Conservation (phyloP, 495 filamentous ascomycete species). For the Tuber magnatum region DNA sequence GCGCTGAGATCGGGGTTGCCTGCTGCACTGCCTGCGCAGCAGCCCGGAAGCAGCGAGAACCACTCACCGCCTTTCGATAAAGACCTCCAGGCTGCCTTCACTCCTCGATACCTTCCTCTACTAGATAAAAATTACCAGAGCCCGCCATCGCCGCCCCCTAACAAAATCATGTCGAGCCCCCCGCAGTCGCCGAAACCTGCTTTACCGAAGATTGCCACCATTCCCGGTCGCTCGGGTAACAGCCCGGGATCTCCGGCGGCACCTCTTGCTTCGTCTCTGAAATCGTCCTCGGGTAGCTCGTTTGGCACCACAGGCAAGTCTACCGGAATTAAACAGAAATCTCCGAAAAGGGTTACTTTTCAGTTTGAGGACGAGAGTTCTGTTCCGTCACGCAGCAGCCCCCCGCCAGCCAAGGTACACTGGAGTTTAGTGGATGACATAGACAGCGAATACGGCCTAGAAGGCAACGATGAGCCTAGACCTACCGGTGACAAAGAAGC, state of each 20-base stretch:
- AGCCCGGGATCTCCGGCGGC: constrained; percentile 27
- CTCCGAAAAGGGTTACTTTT: constrained; percentile 40
- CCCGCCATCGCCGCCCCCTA: constrained; percentile 15
- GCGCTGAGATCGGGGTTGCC: constrained; percentile 25
- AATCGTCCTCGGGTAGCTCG: constrained; percentile 35
- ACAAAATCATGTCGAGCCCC: constrained; percentile 2
- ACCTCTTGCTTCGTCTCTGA: constrained; percentile 40
- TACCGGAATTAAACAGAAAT: constrained; percentile 33
- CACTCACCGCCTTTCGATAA: constrained; percentile 39
- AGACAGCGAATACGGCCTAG: constrained; percentile 8
- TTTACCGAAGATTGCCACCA: constrained; percentile 26
- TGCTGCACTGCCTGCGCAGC: constrained; percentile 14
- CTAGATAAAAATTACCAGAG: constrained; percentile 34
- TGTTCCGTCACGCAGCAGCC: constrained; percentile 40
- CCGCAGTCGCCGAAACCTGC: constrained; percentile 15
- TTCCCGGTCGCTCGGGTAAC: constrained; percentile 20
- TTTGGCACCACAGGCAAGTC: constrained; percentile 33
- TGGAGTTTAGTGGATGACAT: constrained; percentile 26
- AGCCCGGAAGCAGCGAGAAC: constrained; percentile 18
- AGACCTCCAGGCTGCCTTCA: constrained; percentile 39
- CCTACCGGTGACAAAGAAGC: constrained; percentile 21
- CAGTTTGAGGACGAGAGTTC: constrained; percentile 39
- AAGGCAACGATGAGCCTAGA: constrained; percentile 27
- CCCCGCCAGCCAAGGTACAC: constrained; percentile 33
- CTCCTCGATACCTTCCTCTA: constrained; percentile 37